These are phyloP conservation scores for Sisymbrium irio DNA, from an alignment of 345 rosid species.

Conservation along the genomic window DNA sequence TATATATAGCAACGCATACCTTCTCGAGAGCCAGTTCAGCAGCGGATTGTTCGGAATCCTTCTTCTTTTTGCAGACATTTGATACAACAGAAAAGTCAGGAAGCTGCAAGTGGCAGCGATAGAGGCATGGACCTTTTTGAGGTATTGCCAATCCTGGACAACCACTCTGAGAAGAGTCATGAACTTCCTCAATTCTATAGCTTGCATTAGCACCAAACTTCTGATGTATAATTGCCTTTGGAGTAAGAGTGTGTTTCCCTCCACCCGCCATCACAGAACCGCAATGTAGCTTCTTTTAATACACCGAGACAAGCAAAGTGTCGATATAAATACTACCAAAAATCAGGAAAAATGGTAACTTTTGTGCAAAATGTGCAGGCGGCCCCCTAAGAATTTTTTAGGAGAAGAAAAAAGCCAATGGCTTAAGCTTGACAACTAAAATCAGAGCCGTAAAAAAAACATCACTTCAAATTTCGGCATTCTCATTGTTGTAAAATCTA, in stretches of 20 bases:
- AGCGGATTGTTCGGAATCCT: slow-evolving; percentile 93
- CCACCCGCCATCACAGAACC: slow-evolving; percentile 34
- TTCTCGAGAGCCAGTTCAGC: slow-evolving; percentile 79
- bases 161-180: slow-evolving; percentile 53
- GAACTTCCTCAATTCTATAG: slow-evolving; percentile 68
- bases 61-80: slow-evolving; percentile 61
- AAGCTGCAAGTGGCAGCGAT: slow-evolving; percentile 75
- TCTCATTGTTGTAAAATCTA: not conserved
- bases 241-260: slow-evolving; percentile 49
- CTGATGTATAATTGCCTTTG: slow-evolving; percentile 79
- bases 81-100: slow-evolving; percentile 69
- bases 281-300: slow-evolving; percentile 11
- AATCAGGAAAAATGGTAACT: slow-evolving; percentile 2
- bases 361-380: slow-evolving; percentile 2
- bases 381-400: no score
- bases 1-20: slow-evolving; percentile 38
- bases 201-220: slow-evolving; percentile 66
- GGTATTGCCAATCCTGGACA: slow-evolving; percentile 85
- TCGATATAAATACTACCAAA: not conserved
- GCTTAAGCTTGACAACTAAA: not conserved
- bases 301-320: slow-evolving; percentile 21
- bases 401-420: no score
- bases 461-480: not conserved
- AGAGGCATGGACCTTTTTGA: slow-evolving; percentile 73
- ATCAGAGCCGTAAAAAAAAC: not conserved